Evolutionary conservation across 1,284 basidiomycete genomes (phyloP).

Genomic region (Agroathelia rolfsii): DNA sequence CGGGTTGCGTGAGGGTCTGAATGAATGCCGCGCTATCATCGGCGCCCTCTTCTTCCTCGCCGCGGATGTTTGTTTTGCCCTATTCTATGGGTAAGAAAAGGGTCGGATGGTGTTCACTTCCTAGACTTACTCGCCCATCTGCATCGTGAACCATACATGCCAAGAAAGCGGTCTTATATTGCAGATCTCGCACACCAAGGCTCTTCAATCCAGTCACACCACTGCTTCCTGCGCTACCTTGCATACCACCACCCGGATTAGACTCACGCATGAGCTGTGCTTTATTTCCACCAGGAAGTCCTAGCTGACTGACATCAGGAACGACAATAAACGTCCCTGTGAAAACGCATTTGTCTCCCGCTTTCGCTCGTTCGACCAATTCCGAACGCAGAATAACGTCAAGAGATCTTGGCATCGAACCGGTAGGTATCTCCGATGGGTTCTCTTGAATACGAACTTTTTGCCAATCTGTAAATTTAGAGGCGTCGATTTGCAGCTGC

Average conservation of each 20-base stretch:
- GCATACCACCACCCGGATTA: conserved; percentile 50
- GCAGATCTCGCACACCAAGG: conserved; percentile 89
- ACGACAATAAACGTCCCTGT: conserved; percentile 98
- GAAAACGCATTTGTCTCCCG: conserved; percentile 97
- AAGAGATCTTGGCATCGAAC: conserved; percentile 93
- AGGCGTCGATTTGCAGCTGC: conserved; percentile 94
- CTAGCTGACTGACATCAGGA: conserved; percentile 94
- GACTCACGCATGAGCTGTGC: conserved; percentile 88
- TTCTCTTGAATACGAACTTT: conserved; percentile 99
- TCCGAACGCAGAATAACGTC: conserved; percentile 95
- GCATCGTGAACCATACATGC: conserved; percentile 95
- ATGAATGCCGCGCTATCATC: conserved; percentile 77
- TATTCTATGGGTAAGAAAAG: conserved; percentile 19
- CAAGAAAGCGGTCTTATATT: conserved; percentile 98
- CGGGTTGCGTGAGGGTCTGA: conserved; percentile 82
- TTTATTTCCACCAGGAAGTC: conserved; percentile 88
- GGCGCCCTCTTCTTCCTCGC: conserved; percentile 74
- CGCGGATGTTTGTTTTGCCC: conserved; percentile 78
- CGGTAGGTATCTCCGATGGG: conserved; percentile 96
- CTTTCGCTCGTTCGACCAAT: conserved; percentile 95
- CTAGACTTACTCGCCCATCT: conserved; percentile 64
- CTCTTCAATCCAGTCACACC: conserved; percentile 94
- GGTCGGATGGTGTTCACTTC: conserved; percentile 4
- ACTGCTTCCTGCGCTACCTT: conserved; percentile 67
- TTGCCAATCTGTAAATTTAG: conserved; percentile 98